Base-by-base conservation (phyloP, 345 rosid species). In the Nasturtium officinale region DNA sequence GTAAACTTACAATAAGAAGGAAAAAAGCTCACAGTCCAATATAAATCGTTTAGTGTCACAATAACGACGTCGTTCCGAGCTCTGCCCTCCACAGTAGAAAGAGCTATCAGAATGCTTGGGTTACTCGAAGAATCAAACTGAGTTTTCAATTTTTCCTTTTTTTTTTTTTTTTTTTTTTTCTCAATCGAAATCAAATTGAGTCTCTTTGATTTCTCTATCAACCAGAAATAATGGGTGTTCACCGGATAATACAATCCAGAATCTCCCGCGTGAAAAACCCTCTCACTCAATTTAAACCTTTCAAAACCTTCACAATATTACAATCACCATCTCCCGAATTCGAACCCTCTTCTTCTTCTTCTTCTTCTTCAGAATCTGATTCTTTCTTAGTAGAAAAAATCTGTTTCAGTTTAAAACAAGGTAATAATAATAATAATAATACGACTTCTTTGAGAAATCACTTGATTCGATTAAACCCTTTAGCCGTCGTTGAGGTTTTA, bases 361-460 rank as follows among this genome's bases (percentile, higher is more conserved):
- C 78, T 38, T 62, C 75, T 5, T 30, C 8, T 37, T 51, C 72
- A 13, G 71, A 20, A 10, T 52, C 79, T 0, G 85, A 85, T 75
- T 78, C 85, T 3, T 80, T 84, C 77, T 38, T 80, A 69, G 98
- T 80, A 65, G 96, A 87, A 67, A 89, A 86, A 71, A 82, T 90
- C 26, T 47, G 84, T 50, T 74, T 83, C 66, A 72, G 66, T 82
- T 73, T 90, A 43, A 86, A 82, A 78, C 89, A 81, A 70, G 83
- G 87, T 52, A 82, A 81, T 32, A 23, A 64, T 9, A 26, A 46
- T 8, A 15, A n/a, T n/a, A n/a, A n/a, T n/a, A n/a, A n/a, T n/a
- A n/a, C 32, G 10, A 63, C 57, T 54, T 85, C 76, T 20, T 76
- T 83, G 21, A 84, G 45, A 9, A 72, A 26, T 16, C 80, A 77